Base-by-base conservation (phyloP, 768 basidiomycete genomes). In the Kwoniella bestiolae region DNA sequence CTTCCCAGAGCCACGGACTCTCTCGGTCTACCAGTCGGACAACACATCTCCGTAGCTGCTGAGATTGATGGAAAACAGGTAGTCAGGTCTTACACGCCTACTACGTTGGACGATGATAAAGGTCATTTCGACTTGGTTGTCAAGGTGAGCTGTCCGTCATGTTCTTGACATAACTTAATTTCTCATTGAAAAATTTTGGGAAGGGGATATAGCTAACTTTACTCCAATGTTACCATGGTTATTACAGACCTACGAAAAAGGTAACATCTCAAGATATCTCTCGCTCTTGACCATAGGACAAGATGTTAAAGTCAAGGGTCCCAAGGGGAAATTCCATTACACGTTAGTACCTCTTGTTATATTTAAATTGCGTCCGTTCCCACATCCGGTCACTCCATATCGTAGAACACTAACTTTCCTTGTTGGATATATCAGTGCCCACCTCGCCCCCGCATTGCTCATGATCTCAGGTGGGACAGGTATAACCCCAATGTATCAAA, bases 381-480 rank as follows among this genome's bases (percentile, higher is more conserved):
- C n/a, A n/a, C n/a, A n/a, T n/a, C n/a, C n/a, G n/a, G n/a, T n/a
- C n/a, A n/a, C n/a, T n/a, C n/a, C n/a, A n/a, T n/a, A n/a, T n/a
- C n/a, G n/a, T n/a, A n/a, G n/a, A n/a, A n/a, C n/a, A n/a, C n/a
- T n/a, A n/a, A n/a, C n/a, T n/a, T n/a, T n/a, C n/a, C n/a, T n/a
- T n/a, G n/a, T n/a, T n/a, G n/a, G n/a, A n/a, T n/a, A n/a, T n/a
- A 12, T 23, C 68, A 78, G 76, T 47, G 86, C 90, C 3, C 84
- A 85, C 56, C 84, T 94, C 49, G 86, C 89, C n/a, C 84, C 84
- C 70, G 88, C 90, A 74, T 83, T 99, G 63, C 90, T 92, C 77
- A 94, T 99, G 94, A 96, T 99, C 75, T 94, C 94, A 16, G 96
- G 96, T 52, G 96, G 96, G 38, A 98, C 96, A 2, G 96, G 96